Conservation (phyloP, 345 rosid genomes). For the Rhizophora apiculata region DNA sequence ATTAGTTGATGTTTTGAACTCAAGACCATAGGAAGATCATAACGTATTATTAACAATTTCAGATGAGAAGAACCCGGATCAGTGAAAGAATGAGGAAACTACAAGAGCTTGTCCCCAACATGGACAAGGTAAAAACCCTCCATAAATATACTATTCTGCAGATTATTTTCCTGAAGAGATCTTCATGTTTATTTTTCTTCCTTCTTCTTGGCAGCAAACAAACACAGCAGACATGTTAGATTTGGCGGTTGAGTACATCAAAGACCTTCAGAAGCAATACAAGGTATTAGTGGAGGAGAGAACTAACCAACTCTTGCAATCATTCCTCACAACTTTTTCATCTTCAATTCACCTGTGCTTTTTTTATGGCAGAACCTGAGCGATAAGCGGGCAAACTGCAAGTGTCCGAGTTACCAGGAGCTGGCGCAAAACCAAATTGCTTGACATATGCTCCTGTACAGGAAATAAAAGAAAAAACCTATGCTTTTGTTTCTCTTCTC, state of each 20-base stretch:
- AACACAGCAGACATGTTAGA: slow-evolving; percentile 96
- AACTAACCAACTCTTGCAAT: not conserved
- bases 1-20: too few species aligned
- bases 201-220: slow-evolving; percentile 64
- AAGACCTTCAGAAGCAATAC: slow-evolving; percentile 81
- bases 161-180: not conserved
- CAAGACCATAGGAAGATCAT: too few species aligned
- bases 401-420: slow-evolving; percentile 44
- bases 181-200: slow-evolving; percentile 4
- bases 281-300: slow-evolving; percentile 41
- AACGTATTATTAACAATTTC: slow-evolving; percentile 6
- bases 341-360: slow-evolving; percentile 1
- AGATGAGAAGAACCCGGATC: slow-evolving; percentile 95
- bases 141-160: not conserved
- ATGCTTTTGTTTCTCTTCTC: slow-evolving; percentile 6
- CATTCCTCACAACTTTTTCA: not conserved
- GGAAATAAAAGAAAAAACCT: slow-evolving; percentile 6
- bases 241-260: slow-evolving; percentile 94
- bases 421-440: slow-evolving; percentile 28
- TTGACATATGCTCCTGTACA: slow-evolving; percentile 25
- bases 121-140: slow-evolving; percentile 75
- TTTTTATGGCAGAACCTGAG: slow-evolving; percentile 47
- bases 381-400: slow-evolving; percentile 56
- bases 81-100: slow-evolving; percentile 96
- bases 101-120: slow-evolving; percentile 93